These are phyloP conservation scores for Monosporascus sp. DNA, from an alignment of 2,329 filamentous ascomycete species.

Conservation along the genomic window DNA sequence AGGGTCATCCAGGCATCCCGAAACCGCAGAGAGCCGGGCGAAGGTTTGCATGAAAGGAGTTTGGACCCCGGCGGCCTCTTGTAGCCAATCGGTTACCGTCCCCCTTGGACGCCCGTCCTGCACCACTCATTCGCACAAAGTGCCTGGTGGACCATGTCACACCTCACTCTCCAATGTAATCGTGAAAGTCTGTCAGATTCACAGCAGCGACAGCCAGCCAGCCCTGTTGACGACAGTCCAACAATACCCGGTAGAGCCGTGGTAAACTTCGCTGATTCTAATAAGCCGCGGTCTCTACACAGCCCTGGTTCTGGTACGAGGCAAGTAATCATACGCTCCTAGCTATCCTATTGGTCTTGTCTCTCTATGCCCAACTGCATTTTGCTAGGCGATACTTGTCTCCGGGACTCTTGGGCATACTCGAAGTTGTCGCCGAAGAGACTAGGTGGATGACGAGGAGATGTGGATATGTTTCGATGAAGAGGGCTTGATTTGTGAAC, in stretches of 20 bases:
- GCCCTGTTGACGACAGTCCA: constrained; percentile 37
- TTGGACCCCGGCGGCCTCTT: constrained; percentile 2
- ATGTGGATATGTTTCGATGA: background rate
- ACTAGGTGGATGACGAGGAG: background rate
- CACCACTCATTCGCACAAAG: background rate
- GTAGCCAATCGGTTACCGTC: constrained; percentile 24
- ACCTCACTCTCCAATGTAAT: constrained; percentile 41
- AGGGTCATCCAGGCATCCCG: constrained; percentile 38
- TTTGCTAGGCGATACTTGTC: background rate
- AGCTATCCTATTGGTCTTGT: background rate
- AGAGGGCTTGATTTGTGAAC: constrained; percentile 3
- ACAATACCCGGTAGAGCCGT: constrained; percentile 35
- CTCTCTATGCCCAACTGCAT: background rate
- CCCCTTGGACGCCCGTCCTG: constrained; percentile 16
- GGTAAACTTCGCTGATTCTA: constrained; percentile 19
- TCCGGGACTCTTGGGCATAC: background rate
- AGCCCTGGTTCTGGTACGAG: constrained; percentile 13
- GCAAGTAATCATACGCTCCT: constrained; percentile 5
- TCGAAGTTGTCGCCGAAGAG: background rate
- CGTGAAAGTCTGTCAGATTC: constrained; percentile 33
- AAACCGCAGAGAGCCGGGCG: constrained; percentile 24
- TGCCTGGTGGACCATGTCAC: constrained; percentile 47
- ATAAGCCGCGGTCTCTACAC: constrained; percentile 19
- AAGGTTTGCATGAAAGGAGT: constrained; percentile 12
- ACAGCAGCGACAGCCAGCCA: constrained; percentile 11